Conservation (phyloP, 2,329 filamentous ascomycete species). For the Pseudogymnoascus sp. region DNA sequence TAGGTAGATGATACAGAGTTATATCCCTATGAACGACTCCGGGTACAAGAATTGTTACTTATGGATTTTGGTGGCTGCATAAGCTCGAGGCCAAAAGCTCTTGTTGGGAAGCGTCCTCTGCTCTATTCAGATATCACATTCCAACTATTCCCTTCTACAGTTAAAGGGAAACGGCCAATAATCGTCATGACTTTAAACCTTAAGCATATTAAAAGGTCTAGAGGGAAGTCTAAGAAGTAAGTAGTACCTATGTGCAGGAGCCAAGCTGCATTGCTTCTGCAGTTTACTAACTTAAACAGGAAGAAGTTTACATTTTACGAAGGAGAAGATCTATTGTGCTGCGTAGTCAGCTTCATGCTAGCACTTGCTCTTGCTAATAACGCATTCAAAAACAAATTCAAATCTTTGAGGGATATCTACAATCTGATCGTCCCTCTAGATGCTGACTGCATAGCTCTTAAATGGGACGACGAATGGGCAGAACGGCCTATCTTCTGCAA, state of each 20-base stretch:
- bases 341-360: conserved; percentile 19
- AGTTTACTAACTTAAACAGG: conserved; percentile 13
- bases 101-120: conserved; percentile 19
- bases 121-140: conserved; percentile 25
- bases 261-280: not conserved
- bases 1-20: conserved; percentile 21
- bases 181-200: conserved; percentile 22
- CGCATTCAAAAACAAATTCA: conserved; percentile 22
- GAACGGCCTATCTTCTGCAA: conserved; percentile 22
- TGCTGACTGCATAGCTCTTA: conserved; percentile 18
- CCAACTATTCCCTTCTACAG: conserved; percentile 20
- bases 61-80: conserved; percentile 21
- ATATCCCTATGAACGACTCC: conserved; percentile 23
- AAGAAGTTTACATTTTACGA: conserved; percentile 24
- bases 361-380: conserved; percentile 23
- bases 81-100: conserved; percentile 20
- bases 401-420: conserved; percentile 21
- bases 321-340: conserved; percentile 18
- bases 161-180: conserved; percentile 15
- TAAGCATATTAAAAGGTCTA: conserved; percentile 23
- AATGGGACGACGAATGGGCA: conserved; percentile 20
- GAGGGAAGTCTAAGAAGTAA: conserved; percentile 19
- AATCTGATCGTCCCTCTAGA: conserved; percentile 18
- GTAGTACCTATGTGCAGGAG: not conserved
- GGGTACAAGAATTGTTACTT: conserved; percentile 19